Evolutionary conservation across 805 yeast genomes (phyloP).

Genomic region (Ogataea philodendri): DNA sequence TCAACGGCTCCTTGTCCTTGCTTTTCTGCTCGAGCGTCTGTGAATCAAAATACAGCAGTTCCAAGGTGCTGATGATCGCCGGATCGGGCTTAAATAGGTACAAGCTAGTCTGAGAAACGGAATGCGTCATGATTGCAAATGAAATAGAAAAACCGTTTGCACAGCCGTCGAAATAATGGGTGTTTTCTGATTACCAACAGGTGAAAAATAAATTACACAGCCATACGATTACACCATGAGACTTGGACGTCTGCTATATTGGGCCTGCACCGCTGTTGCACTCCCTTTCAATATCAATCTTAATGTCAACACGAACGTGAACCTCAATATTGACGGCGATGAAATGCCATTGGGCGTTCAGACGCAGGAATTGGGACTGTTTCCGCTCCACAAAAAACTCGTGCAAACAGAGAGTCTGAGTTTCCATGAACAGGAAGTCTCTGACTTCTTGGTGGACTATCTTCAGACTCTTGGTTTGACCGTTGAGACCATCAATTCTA

Average conservation of each 20-base stretch:
- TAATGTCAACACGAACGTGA: constrained; percentile 11
- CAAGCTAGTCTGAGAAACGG: constrained; percentile 34
- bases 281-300: constrained; percentile 12
- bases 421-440: constrained; percentile 37
- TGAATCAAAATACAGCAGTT: constrained; percentile 55
- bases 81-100: constrained; percentile 49
- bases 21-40: constrained; percentile 37
- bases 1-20: constrained; percentile 14
- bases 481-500: constrained; percentile 45
- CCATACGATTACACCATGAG: too few species aligned
- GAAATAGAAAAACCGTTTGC: constrained; percentile 5
- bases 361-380: constrained; percentile 10
- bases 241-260: not conserved
- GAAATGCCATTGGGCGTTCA: not conserved
- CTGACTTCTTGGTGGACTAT: constrained; percentile 39
- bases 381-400: constrained; percentile 36
- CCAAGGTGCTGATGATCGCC: constrained; percentile 43
- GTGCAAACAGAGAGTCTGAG: constrained; percentile 38
- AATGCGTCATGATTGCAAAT: constrained; percentile 6
- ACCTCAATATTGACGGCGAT: constrained; percentile 6
- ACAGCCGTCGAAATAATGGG: too few species aligned
- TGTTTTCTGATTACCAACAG: too few species aligned
- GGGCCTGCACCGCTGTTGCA: not conserved
- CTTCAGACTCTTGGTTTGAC: constrained; percentile 46
- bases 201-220: too few species aligned